Evolutionary conservation across 345 rosid genomes (phyloP), one percentile per base, ranked within the genome.

Genomic region (Hirschfeldia incana): DNA sequence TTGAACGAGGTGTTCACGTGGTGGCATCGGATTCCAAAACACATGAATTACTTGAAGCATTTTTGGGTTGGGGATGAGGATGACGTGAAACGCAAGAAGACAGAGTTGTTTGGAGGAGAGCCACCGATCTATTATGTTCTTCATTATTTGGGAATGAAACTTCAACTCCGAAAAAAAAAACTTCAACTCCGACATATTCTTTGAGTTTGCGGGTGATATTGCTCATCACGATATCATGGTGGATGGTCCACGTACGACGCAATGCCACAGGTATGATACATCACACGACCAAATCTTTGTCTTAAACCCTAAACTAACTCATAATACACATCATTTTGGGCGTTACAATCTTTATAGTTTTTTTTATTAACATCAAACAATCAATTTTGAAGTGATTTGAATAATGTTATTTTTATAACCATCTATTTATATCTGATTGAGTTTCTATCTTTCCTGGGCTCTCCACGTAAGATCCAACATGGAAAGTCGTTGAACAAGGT

Each of bases 11-110:
- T 93, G 12, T 95, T 90, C 83, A 95, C 98, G 10, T 91, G 98
- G 98, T 94, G 98, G 98, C 98, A 91, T 81, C 84, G 98, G 55
- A 91, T 90, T 76, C 98, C 97, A 6, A 87, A 79, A 30, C 94
- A 88, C 60, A 90, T 94, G 92, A 94, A 94, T 83, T 94, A 90
- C 83, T 77, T 94, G 85, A 94, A 94, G 58, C 92, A 94, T 77
- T 94, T 88, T 76, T 94, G 98, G 98, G 77, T 80, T 68, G 98
- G 98, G 1, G 97, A 94, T 44, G 87, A 84, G 68, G 92, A 91
- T 59, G 90, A 85, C 71, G 89, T 83, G 75, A 91, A 82, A 76
- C 86, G 80, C 68, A 91, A 73, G 89, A 95, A 95, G 80, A 89
- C 87, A 17, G 80, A 65, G 4, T 91, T 95, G 32, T 95, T 93